Evolutionary conservation across 257 asterid genomes (phyloP), one percentile per base, ranked within the genome.

Genomic region (Scutellaria barbata): DNA sequence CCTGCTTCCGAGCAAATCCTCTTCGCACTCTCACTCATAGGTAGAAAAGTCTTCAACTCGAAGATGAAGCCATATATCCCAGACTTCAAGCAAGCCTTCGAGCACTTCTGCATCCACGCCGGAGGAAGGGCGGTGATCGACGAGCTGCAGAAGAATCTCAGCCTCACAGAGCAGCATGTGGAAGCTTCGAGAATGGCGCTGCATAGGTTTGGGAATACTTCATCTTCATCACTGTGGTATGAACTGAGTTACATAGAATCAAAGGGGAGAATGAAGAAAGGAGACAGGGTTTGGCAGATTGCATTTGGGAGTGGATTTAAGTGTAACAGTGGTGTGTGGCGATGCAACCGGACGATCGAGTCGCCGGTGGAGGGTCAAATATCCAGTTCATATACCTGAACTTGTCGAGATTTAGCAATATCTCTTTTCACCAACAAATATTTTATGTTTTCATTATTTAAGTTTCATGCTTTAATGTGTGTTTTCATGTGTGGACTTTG

Each of bases 71-170:
- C 83, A 0, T 86, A 83, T 7, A 76, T 89, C 3, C 96, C 96
- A 0, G 83, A 89, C 50, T 88, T 86, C 71, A 89, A 80, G 61
- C 76, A 45, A 30, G 93, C 96, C 0, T 87, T 89, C 25, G 89
- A 89, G 14, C 96, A 89, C 47, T 89, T 86, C 71, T 89, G 90
- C 77, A 83, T 89, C 64, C 92, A 86, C 40, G 93, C 96, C 0
- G 89, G 92, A 2, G 96, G 96, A 10, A 62, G 92, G 76, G 96
- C 89, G 0, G 93, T 89, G 63, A 81, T 89, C 41, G 96, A 89
- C 50, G 85, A 87, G 76, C 68, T 89, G 45, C 86, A 89, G 82
- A 89, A 85, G 73, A 85, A 54, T 57, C 84, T 87, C 52, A 51
- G 58, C 42, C 74, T 89, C 5, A 80, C 90, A 11, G 79, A 75